A percentile compares a stretch with the other conserved stretches of the same genome.
phyloP scores from a whole-genome alignment of 75 land plant genomes.

The Azolla pinnata region DNA sequence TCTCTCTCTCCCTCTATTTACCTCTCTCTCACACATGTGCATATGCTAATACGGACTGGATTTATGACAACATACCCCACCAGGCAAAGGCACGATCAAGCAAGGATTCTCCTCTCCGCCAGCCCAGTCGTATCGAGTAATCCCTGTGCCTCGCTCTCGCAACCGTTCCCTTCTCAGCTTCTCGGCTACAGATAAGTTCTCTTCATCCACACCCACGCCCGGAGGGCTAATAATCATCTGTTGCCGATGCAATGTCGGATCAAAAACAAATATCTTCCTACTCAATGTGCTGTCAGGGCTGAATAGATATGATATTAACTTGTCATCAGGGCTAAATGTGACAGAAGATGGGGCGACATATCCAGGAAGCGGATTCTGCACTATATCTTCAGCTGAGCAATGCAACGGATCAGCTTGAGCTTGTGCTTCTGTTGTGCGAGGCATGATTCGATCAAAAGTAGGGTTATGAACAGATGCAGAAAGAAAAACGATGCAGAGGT shows the following conservation, averaged over 20 bases:
- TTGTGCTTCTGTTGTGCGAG: neutral
- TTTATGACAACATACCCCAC: slow-evolving; percentile 44
- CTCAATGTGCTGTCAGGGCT: slow-evolving; percentile 73
- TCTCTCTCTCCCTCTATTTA: slow-evolving; percentile 5
- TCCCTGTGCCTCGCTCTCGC: slow-evolving; percentile 85
- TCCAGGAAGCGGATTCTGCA: slow-evolving; percentile 78
- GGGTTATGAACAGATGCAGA: too few relatives aligned
- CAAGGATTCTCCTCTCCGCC: slow-evolving; percentile 29
- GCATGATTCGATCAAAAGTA: too few relatives aligned
- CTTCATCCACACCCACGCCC: slow-evolving; percentile 78
- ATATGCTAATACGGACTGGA: neutral
- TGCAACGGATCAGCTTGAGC: neutral
- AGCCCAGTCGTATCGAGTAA: slow-evolving; percentile 90
- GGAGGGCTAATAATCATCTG: slow-evolving; percentile 61
- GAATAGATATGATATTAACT: slow-evolving; percentile 53
- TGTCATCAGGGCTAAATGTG: slow-evolving; percentile 82
- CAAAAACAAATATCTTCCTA: slow-evolving; percentile 62
- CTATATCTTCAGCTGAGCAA: slow-evolving; percentile 72
- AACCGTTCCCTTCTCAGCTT: slow-evolving; percentile 79
- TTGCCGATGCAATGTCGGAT: slow-evolving; percentile 38
- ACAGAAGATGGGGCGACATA: slow-evolving; percentile 61
- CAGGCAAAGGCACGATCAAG: slow-evolving; percentile 80
- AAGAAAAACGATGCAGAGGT: too few relatives aligned
- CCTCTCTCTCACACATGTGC: neutral
- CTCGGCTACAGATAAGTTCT: slow-evolving; percentile 73